Base-by-base conservation (phyloP, 108 stramenopile species). In the Mediolabrus comicus region DNA sequence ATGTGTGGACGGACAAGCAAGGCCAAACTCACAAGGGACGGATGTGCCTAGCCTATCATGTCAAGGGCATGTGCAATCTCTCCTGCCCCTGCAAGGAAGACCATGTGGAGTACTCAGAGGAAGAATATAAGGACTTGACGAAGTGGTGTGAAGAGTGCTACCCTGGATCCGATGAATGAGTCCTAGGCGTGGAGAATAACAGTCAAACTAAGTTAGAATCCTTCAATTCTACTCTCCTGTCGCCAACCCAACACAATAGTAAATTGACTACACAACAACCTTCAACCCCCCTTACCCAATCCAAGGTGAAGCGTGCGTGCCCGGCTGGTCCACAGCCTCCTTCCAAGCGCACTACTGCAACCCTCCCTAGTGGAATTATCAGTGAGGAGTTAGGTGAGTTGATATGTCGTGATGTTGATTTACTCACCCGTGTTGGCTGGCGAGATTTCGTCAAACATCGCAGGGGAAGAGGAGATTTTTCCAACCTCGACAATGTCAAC, bases 391-490 rank as follows among this genome's bases (percentile, higher is more conserved):
- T 58, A 58, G 57, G 57, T 58, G 29, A 58, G 57, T 58, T 58
- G 30, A 58, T 58, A 31, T 3, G 4, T 2, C 29, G 57, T 32
- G 57, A 58, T 58, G 57, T 58, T 58, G 57, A 58, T n/a, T 58
- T 58, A n/a, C 30, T 58, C 14, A 31, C 57, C 12, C 27, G 30
- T 31, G 27, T 58, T 28, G 57, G 57, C 29, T 58, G 57, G 57
- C 57, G 32, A 30, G n/a, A 19, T 6, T 58, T 58, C 16, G 57
- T 58, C 29, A 58, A 58, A 32, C 29, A 29, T 1, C 29, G 57
- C 12, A 27, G 29, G 1, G 29, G 57, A 4, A 17, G 30, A 19
- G 57, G 57, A 14, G 29, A 58, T n/a, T 31, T 58, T n/a, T 29
- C 29, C 29, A 32, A 3, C 12, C 57, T 58, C 17, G 30, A 27